These are phyloP conservation scores for Peronospora belbahrii DNA, from an alignment of 352 stramenopile species.

Conservation along the genomic window DNA sequence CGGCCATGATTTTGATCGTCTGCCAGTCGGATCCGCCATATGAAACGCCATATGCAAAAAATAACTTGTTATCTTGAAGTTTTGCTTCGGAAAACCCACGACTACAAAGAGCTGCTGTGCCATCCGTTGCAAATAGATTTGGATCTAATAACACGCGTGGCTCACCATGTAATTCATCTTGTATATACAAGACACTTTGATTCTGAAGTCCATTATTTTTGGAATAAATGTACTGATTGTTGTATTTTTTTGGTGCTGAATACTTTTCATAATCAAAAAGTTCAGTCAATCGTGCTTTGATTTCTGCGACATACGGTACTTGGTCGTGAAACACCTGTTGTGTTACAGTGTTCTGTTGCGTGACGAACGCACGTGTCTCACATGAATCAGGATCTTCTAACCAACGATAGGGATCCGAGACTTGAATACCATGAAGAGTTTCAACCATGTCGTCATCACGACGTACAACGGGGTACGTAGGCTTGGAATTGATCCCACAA, in stretches of 20 bases:
- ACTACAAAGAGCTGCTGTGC: conserved; percentile 61
- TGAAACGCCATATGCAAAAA: conserved; percentile 78
- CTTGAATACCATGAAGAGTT: conserved; percentile 44
- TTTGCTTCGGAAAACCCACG: conserved; percentile 70
- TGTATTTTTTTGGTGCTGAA: conserved; percentile 64
- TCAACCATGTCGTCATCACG: conserved; percentile 45
- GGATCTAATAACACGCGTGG: conserved; percentile 76
- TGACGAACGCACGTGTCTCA: conserved; percentile 77
- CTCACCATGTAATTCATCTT: conserved; percentile 54
- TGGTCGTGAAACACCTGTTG: conserved; percentile 54
- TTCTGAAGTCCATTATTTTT: conserved; percentile 87
- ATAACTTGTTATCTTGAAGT: conserved; percentile 54
- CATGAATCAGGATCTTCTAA: conserved; percentile 72
- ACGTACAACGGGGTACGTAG: conserved; percentile 46
- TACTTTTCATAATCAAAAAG: conserved; percentile 88
- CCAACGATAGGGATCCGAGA: conserved; percentile 67
- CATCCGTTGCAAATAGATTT: conserved; percentile 65
- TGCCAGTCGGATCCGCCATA: conserved; percentile 81
- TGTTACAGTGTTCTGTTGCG: conserved; percentile 63
- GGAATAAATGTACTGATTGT: conserved; percentile 74
- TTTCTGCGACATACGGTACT: conserved; percentile 62
- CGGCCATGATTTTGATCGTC: conserved; percentile 78
- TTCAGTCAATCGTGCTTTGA: conserved; percentile 68
- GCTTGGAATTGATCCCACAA: too few relatives aligned
- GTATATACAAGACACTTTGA: conserved; percentile 84